phyloP scores from a whole-genome alignment of 2,329 filamentous ascomycete genomes.

The Fusarium sp. region DNA sequence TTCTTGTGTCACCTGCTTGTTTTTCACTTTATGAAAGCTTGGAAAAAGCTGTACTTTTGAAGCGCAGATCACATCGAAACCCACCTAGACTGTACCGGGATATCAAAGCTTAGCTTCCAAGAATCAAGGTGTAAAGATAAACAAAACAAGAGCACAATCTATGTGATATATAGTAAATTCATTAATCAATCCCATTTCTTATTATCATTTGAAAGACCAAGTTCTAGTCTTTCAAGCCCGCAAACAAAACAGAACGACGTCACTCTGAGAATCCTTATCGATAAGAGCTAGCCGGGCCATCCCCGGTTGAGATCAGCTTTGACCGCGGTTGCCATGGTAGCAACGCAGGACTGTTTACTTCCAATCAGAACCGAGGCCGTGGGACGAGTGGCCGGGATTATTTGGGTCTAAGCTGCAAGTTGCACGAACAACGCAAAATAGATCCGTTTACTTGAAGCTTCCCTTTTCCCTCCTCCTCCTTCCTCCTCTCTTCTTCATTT shows the following conservation, averaged over 20 bases:
- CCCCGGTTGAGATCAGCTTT: constrained; percentile 36
- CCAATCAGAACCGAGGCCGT: constrained; percentile 36
- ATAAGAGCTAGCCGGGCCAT: constrained; percentile 41
- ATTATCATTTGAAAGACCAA: background rate
- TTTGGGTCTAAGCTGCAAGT: constrained; percentile 35
- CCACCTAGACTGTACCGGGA: background rate
- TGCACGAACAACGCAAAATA: constrained; percentile 45
- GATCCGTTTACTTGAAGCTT: constrained; percentile 31
- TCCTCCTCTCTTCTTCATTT: constrained; percentile 22
- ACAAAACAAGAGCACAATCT: background rate
- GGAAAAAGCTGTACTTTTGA: background rate
- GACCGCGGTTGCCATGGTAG: constrained; percentile 53
- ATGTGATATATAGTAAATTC: background rate
- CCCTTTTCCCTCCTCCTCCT: constrained; percentile 26
- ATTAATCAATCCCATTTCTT: background rate
- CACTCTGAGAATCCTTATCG: constrained; percentile 38
- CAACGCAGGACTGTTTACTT: constrained; percentile 53
- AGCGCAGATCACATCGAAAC: background rate
- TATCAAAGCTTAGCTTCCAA: background rate
- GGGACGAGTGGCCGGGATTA: constrained; percentile 38
- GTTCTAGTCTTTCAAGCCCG: background rate
- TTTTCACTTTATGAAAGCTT: background rate
- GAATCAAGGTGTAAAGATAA: background rate
- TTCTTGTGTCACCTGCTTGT: background rate
- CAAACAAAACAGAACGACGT: constrained; percentile 30